Evolutionary conservation across 441 rosid species (phyloP), one percentile per base, ranked within the genome.

Genomic region (Theobroma grandiflorum): DNA sequence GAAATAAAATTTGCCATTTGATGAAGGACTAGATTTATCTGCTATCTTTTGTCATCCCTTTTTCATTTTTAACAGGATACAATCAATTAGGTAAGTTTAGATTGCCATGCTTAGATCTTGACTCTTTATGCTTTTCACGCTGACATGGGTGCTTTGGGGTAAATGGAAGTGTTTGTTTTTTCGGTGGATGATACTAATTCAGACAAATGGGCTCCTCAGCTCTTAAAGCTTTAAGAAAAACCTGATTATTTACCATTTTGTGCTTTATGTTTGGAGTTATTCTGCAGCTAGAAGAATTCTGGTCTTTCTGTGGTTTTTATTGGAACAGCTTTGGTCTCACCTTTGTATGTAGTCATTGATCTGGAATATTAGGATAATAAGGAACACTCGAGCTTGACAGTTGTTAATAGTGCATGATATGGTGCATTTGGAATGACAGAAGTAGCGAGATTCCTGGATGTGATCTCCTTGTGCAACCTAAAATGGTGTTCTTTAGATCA

Each of bases 401-500:
- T 14, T 15, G 70, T 38, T 8, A 65, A 65, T 45, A 10, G 9
- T 45, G 49, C 49, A 45, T 10, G 8, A 6, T 45, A 8, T 38
- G 49, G 31, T 65, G 70, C 26, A 38, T 38, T 40, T 38, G 40
- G 47, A 65, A 38, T 38, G 69, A 65, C 49, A 33, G 70, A 65
- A 65, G 47, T 16, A 38, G 47, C 70, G 38, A 65, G 43, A 64
- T 37, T 64, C 69, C 45, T 64, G 20, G 66, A 43, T 64, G 42
- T 64, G 26, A 64, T 64, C 69, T 64, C 69, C 69, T 65, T 65
- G 47, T 65, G 49, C 26, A 38, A 38, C 70, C 26, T 65, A 18
- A 64, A 65, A 18, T 65, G 70, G 26, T 65, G 26, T 38, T 18
- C 31, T 11, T 3, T 18, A 3, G 4, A 65, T 65, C 26, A 38